Percentiles rank a stretch among this genome's conserved stretches.
Evolutionary conservation across 495 filamentous ascomycete species (phyloP).

Genomic region (Aspergillus biplanus): DNA sequence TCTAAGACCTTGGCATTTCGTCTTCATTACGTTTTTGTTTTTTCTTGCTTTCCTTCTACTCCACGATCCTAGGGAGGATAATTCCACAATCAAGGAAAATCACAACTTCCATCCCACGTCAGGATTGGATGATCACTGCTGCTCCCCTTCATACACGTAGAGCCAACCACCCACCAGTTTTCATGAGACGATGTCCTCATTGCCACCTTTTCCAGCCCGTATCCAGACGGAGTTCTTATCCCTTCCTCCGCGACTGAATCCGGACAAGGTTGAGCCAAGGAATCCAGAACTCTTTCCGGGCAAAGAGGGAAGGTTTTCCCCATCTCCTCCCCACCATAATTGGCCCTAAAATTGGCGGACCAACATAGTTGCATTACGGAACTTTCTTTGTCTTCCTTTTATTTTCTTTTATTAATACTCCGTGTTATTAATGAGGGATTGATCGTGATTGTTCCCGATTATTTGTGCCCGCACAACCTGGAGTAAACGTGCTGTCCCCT

Average conservation of each 20-base stretch:
- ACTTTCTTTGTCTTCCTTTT: background rate
- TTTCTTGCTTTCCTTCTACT: background rate
- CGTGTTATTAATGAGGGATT: background rate
- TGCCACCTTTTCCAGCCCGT: background rate
- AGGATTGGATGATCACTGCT: background rate
- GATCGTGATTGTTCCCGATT: background rate
- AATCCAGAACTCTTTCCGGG: constrained; percentile 1
- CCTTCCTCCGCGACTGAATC: background rate
- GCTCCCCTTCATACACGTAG: background rate
- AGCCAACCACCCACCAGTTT: background rate
- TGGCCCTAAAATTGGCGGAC: background rate
- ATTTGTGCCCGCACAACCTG: background rate
- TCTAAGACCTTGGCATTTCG: background rate
- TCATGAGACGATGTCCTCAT: too few relatives aligned
- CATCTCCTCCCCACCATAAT: background rate
- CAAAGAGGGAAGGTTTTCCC: background rate
- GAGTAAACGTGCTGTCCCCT: too few relatives aligned
- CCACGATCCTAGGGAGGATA: background rate
- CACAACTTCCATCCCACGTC: background rate
- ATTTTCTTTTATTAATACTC: background rate
- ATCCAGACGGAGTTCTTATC: background rate
- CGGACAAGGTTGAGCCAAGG: background rate
- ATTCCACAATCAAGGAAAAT: background rate
- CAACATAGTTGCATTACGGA: background rate
- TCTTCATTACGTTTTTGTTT: constrained; percentile 8